A percentile compares a stretch with the other conserved stretches of the same genome.
These are phyloP conservation scores for Phytophthora podocarpi DNA, from an alignment of 352 stramenopile genomes.

Conservation along the genomic window DNA sequence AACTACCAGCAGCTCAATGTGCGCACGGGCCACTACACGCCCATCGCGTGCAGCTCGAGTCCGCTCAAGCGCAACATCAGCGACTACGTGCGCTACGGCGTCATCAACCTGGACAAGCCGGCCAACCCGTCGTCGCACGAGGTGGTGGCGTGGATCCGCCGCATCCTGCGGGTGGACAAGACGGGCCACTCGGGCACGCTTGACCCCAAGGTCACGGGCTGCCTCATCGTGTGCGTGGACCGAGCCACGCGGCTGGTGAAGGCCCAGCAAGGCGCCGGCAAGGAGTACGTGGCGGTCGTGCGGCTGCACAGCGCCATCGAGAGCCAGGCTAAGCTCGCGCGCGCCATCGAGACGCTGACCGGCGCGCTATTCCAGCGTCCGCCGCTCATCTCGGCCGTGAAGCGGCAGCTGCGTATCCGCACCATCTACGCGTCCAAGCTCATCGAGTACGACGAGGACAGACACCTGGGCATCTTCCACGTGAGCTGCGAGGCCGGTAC, in stretches of 20 bases:
- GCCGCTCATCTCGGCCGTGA: conserved; percentile 99
- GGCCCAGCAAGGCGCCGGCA: conserved; percentile 95
- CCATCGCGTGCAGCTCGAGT: conserved; percentile 96
- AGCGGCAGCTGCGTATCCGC: conserved; percentile 99
- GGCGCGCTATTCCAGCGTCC: conserved; percentile 99
- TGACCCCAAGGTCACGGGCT: conserved; percentile 99
- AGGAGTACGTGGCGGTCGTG: conserved; percentile 99
- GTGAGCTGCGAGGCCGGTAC: conserved; percentile 98
- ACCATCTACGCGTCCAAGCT: conserved; percentile 99
- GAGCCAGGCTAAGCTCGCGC: conserved; percentile 89
- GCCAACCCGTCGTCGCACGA: conserved; percentile 99
- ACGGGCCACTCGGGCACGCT: conserved; percentile 99
- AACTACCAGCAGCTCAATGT: conserved; percentile 99
- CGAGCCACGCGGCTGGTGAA: conserved; percentile 94
- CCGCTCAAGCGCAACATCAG: conserved; percentile 97
- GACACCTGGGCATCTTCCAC: conserved; percentile 98
- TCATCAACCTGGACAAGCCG: conserved; percentile 99
- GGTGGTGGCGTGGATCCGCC: conserved; percentile 99
- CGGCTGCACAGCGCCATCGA: conserved; percentile 97
- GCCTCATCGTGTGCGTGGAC: conserved; percentile 99
- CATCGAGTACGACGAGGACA: conserved; percentile 98
- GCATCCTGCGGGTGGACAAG: conserved; percentile 99
- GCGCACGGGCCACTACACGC: conserved; percentile 99
- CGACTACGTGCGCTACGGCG: conserved; percentile 98
- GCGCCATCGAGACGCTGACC: conserved; percentile 98